Evolutionary conservation across 2,329 filamentous ascomycete genomes (phyloP), one percentile per base, ranked within the genome.

Genomic region (Sclerotinia glacialis): DNA sequence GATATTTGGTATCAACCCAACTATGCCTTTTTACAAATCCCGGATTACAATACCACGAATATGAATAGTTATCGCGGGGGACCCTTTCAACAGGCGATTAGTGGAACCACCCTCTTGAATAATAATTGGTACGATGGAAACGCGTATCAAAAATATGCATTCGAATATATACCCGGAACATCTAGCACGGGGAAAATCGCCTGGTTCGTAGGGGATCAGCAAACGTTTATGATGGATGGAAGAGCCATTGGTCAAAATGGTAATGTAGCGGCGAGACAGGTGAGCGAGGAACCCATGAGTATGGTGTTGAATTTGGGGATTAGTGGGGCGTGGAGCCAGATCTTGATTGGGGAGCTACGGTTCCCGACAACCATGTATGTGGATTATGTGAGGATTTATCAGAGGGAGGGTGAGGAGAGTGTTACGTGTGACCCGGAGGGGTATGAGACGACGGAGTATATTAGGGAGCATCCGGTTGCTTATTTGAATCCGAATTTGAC

Each of bases 401-500:
- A 85, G 73, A 79, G 80, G 67, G 75, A 78, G 63, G 83, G 80
- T 2, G 69, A 81, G 64, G 76, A 78, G 64, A 77, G 78, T 66
- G 77, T 85, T 23, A 85, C 83, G 16, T 85, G 83, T 72, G 83
- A 85, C 74, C 83, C 83, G 9, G 79, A 79, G 1, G 83, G 85
- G 0, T 90, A 86, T 74, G 83, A 84, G 62, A 91, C 88, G 0
- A 91, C 88, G 0, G 75, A 82, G 2, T 91, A 91, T 76, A 91
- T 91, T 73, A 78, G 78, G 61, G 78, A 83, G 1, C 89, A 91
- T 74, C 80, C 81, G 2, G 79, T 82, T 62, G 82, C 86, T 3
- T 91, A 90, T 73, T 77, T 78, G 42, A 90, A 91, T 72, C 77
- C 79, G 0, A 85, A 85, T 70, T 69, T 80, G 1, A 85, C 83